Evolutionary conservation across 352 stramenopile genomes (phyloP).

Genomic region (Phytophthora fragariaefolia): DNA sequence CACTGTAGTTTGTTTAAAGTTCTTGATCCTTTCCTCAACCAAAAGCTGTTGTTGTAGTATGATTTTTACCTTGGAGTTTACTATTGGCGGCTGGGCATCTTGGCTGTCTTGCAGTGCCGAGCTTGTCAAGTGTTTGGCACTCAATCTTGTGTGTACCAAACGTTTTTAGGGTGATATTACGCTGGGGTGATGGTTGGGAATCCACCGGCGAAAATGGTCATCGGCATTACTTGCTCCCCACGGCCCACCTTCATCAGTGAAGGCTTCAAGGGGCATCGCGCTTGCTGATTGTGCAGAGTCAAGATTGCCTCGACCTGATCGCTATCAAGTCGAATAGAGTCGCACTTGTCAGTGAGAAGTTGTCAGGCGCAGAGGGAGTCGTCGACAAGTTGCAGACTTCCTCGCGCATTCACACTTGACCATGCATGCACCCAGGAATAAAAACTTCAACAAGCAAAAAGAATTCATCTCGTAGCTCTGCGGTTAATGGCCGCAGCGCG

Average conservation of each 20-base stretch:
- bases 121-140: too few species aligned
- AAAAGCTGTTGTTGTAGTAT: too few species aligned
- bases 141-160: too few species aligned
- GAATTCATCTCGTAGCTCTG: background rate
- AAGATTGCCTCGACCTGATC: background rate
- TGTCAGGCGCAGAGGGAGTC: too few species aligned
- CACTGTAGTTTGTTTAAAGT: too few species aligned
- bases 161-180: too few species aligned
- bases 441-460: background rate
- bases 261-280: background rate
- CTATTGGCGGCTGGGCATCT: too few species aligned
- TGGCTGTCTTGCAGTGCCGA: too few species aligned
- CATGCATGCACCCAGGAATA: background rate
- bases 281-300: too few species aligned
- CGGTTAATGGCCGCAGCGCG: background rate
- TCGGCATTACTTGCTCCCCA: background rate
- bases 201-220: background rate
- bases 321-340: background rate
- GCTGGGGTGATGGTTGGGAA: too few species aligned
- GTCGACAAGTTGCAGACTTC: constrained; percentile 4
- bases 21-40: too few species aligned
- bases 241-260: background rate
- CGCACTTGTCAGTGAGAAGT: background rate
- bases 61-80: too few species aligned
- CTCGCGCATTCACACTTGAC: background rate